Evolutionary conservation across 257 asterid species (phyloP).

Genomic region (Osmanthus fragrans): DNA sequence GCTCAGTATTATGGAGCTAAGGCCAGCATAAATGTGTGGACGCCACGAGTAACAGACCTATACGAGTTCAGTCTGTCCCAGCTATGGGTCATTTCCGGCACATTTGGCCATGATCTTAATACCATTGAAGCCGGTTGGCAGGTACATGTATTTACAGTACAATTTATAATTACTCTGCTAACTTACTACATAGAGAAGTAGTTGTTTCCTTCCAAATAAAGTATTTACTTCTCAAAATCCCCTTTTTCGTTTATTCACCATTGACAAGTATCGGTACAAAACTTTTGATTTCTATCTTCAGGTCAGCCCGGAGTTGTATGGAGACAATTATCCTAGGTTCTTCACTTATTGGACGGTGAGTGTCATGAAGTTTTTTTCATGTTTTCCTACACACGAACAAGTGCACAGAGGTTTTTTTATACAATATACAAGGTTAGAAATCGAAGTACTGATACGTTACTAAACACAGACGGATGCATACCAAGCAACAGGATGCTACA

Average conservation of each 20-base stretch:
- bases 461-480: constrained; percentile 78
- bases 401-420: neutral
- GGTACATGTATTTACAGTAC: constrained; percentile 37
- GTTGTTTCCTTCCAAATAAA: neutral
- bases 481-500: constrained; percentile 97
- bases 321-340: constrained; percentile 86
- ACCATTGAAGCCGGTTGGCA: constrained; percentile 99
- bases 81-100: constrained; percentile 86
- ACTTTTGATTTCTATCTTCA: constrained; percentile 25
- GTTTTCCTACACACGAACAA: neutral
- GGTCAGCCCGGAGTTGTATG: constrained; percentile 86
- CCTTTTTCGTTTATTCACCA: neutral
- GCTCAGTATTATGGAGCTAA: constrained; percentile 85
- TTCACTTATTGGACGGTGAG: constrained; percentile 95
- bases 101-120: constrained; percentile 88
- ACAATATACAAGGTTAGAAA: neutral
- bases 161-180: constrained; percentile 12
- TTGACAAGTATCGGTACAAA: constrained; percentile 6
- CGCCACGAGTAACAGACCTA: constrained; percentile 76
- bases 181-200: neutral
- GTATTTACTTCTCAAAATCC: neutral
- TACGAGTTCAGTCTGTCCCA: constrained; percentile 94
- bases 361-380: neutral
- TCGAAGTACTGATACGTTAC: neutral
- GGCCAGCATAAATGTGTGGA: constrained; percentile 93